Evolutionary conservation across 208 protist genomes (phyloP), one percentile per base, ranked within the genome.

Genomic region (Wallacemonas sp.): DNA sequence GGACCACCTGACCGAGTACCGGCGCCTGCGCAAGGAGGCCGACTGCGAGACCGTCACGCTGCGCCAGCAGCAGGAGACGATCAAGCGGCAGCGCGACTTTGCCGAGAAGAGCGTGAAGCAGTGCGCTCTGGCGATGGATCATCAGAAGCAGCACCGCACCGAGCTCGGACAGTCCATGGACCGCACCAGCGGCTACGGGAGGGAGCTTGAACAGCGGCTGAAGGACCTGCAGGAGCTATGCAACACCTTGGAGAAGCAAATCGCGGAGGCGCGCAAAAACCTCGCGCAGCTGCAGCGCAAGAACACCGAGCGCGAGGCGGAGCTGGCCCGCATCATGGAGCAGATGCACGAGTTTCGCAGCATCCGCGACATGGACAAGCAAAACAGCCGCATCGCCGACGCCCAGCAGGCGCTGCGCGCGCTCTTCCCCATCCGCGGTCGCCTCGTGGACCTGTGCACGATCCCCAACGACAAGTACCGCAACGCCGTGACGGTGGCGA

Each of bases 401-500:
- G 88, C 91, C 0, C 57, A 99, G 2, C 87, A 98, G 55, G 80
- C 80, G 1, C 70, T 99, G 55, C 94, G 97, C 64, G 65, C 83
- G 27, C 78, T 98, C 48, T 95, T 97, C 43, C 89, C 88, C 24
- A 88, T 98, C 19, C 77, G 85, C 30, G 96, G 97, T 0, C 87
- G 86, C 23, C 34, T 99, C 26, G 74, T 94, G 24, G 98, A 99
- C 72, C 75, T 99, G 9, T 98, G 93, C 79, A 93, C 77, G 32
- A 85, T 98, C 19, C 87, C 81, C 21, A 83, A 98, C 47, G 78
- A 90, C 4, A 87, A 90, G 44, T 98, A 99, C 79, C 71, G 90
- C 36, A 79, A 92, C 47, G 98, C 98, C 2, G 78, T 99, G 1
- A 96, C 97, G 9, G 91, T 99, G 21, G 96, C 97, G 1, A 81